phyloP scores from a whole-genome alignment of 2,329 filamentous ascomycete species.

The Trichoderma breve region DNA sequence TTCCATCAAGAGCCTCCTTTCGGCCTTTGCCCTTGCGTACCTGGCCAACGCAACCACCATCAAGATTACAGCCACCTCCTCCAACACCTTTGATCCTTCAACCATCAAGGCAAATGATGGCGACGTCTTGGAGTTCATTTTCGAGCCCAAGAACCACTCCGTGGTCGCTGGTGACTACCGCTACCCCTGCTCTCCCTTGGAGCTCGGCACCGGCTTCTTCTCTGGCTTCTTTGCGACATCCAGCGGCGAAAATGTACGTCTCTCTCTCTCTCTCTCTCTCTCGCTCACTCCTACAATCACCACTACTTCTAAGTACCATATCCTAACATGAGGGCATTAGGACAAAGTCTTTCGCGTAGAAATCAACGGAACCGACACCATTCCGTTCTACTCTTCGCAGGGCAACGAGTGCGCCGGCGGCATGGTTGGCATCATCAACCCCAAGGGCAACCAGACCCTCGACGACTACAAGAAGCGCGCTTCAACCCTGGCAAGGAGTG shows the following conservation, averaged over 20 bases:
- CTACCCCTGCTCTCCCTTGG: slow-evolving; percentile 36
- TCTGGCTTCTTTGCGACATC: slow-evolving; percentile 36
- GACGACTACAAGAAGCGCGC: slow-evolving; percentile 34
- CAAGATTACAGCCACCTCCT: slow-evolving; percentile 35
- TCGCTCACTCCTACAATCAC: too few relatives aligned
- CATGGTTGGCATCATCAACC: slow-evolving; percentile 43
- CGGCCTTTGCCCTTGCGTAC: slow-evolving; percentile 27
- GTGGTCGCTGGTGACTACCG: slow-evolving; percentile 38
- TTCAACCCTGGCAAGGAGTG: slow-evolving; percentile 26
- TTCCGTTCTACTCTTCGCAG: slow-evolving; percentile 41
- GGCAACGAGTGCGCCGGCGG: slow-evolving; percentile 37
- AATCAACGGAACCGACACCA: slow-evolving; percentile 34
- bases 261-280: not conserved
- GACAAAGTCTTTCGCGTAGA: slow-evolving; percentile 37
- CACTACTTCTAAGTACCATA: too few relatives aligned
- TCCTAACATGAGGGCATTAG: slow-evolving; percentile 21
- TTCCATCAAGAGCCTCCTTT: slow-evolving; percentile 30
- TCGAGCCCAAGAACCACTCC: slow-evolving; percentile 39
- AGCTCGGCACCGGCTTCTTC: slow-evolving; percentile 37
- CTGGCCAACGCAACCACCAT: slow-evolving; percentile 34
- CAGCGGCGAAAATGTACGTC: slow-evolving; percentile 33
- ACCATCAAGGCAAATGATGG: slow-evolving; percentile 33
- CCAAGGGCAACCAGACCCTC: slow-evolving; percentile 31
- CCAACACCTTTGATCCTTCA: slow-evolving; percentile 36
- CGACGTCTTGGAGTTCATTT: slow-evolving; percentile 40